phyloP scores from a whole-genome alignment of 1,284 basidiomycete genomes.

The Tylopilus sp. region DNA sequence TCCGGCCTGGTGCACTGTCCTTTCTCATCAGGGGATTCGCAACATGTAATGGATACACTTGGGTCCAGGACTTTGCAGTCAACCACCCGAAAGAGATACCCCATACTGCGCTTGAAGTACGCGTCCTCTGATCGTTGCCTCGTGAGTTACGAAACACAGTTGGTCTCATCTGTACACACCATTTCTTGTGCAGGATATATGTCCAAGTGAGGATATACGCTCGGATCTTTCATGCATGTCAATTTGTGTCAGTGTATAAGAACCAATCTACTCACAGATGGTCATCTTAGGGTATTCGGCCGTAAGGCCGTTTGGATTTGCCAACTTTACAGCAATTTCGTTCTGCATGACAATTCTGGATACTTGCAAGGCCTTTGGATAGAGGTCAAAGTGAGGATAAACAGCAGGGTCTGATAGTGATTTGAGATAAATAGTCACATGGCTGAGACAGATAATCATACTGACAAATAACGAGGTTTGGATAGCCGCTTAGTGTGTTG shows the following conservation, averaged over 20 bases:
- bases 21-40: not conserved
- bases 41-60: slow-evolving; percentile 34
- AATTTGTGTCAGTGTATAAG: slow-evolving; percentile 7
- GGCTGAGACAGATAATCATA: not conserved
- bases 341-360: not conserved
- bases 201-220: slow-evolving; percentile 58
- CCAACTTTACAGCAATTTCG: slow-evolving; percentile 12
- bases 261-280: slow-evolving; percentile 44
- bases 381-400: slow-evolving; percentile 45
- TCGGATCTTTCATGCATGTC: slow-evolving; percentile 44
- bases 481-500: slow-evolving; percentile 21
- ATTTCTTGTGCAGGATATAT: slow-evolving; percentile 50
- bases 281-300: slow-evolving; percentile 46
- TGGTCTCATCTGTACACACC: slow-evolving; percentile 19
- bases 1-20: not conserved
- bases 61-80: slow-evolving; percentile 32
- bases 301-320: slow-evolving; percentile 10
- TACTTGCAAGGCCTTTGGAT: slow-evolving; percentile 30
- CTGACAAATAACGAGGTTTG: slow-evolving; percentile 38
- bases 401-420: slow-evolving; percentile 35
- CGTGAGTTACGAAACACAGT: slow-evolving; percentile 9
- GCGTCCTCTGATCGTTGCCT: slow-evolving; percentile 18
- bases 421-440: slow-evolving; percentile 1
- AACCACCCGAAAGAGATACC: slow-evolving; percentile 34
- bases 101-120: slow-evolving; percentile 16